Conservation (phyloP, 2,329 filamentous ascomycete species). For the Claviceps arundinis region DNA sequence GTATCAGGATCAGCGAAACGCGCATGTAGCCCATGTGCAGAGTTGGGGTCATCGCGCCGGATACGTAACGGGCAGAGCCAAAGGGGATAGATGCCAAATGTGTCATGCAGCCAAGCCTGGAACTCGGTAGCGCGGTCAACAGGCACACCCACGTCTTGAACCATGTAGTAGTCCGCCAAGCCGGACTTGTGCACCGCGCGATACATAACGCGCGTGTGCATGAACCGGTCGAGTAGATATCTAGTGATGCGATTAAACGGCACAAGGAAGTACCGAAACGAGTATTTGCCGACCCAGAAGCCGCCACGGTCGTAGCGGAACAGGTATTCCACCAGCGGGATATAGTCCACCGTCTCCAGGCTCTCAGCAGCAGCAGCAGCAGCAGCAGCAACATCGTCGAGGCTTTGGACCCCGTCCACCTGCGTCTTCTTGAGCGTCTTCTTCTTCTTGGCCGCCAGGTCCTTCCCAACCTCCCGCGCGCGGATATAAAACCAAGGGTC, state of each 20-base stretch:
- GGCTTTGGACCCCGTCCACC: neutral
- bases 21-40: constrained; percentile 33
- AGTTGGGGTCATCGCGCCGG: constrained; percentile 17
- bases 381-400: neutral
- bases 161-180: constrained; percentile 49
- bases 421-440: constrained; percentile 21
- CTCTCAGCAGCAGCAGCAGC: constrained; percentile 18
- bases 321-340: constrained; percentile 59
- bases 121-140: constrained; percentile 39
- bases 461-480: constrained; percentile 40
- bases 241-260: constrained; percentile 54
- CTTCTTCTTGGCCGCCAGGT: constrained; percentile 24
- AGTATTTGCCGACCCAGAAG: constrained; percentile 59
- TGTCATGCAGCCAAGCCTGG: constrained; percentile 36
- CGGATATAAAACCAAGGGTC: constrained; percentile 73
- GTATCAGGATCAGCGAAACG: constrained; percentile 17
- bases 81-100: constrained; percentile 43
- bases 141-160: constrained; percentile 53
- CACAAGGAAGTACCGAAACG: constrained; percentile 40
- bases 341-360: constrained; percentile 32
- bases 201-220: constrained; percentile 64
- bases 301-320: constrained; percentile 65
- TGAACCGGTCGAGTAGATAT: constrained; percentile 57
- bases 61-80: constrained; percentile 45
- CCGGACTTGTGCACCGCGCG: constrained; percentile 56